Evolutionary conservation across 306 rosid genomes (phyloP).

Genomic region (Betula pendula): DNA sequence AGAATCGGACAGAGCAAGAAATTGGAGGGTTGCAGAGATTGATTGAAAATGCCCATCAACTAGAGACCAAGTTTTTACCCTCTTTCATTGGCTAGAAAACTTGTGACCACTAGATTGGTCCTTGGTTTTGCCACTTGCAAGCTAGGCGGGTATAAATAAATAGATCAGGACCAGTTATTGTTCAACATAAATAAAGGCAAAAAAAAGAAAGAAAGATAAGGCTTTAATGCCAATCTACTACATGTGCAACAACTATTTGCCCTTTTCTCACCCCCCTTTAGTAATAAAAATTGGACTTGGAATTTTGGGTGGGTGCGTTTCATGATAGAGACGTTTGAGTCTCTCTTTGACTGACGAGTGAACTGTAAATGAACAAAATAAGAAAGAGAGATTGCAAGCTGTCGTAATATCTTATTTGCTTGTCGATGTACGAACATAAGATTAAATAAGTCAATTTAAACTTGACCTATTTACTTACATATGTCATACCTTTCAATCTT

Average conservation of each 20-base stretch:
- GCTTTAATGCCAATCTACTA: not conserved
- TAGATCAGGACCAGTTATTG: not conserved
- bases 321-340: not conserved
- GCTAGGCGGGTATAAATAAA: too few species aligned
- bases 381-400: too few species aligned
- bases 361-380: too few species aligned
- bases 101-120: not conserved
- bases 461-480: too few species aligned
- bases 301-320: too few species aligned
- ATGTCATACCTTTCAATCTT: too few species aligned
- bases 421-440: too few species aligned
- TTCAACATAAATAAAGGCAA: not conserved
- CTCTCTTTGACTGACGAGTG: not conserved
- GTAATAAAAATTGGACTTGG: too few species aligned
- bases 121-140: too few species aligned
- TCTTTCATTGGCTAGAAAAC: not conserved
- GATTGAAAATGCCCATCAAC: not conserved
- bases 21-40: not conserved
- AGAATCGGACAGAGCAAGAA: not conserved
- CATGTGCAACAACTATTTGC: not conserved
- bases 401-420: too few species aligned
- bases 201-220: not conserved
- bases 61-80: not conserved
- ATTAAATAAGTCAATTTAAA: too few species aligned
- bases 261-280: not conserved